Base-by-base conservation (phyloP, 2,329 filamentous ascomycete species). In the Microsporum ferrugineum region DNA sequence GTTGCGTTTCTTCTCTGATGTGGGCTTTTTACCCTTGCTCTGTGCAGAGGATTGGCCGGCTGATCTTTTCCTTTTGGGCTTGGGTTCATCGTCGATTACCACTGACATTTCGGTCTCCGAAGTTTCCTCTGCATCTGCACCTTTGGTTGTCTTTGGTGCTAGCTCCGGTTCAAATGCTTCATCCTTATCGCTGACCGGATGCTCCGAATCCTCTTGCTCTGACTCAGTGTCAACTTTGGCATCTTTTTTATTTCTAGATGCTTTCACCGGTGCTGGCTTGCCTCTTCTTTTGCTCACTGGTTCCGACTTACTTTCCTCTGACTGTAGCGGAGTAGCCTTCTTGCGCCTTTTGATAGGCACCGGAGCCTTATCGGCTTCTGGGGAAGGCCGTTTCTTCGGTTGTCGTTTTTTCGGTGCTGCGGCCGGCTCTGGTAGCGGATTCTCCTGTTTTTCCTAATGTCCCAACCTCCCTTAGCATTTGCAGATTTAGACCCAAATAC, bases 41-140 rank as follows among this genome's bases (percentile, higher is more conserved):
- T 34, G 65, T 17, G 6, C 38, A 62, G 63, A 43, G 14, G 62
- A 66, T 14, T 61, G 70, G 70, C 39, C 64, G 36, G 43, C 58
- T 72, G 67, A 5, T 65, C 65, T 63, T 70, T 70, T 55, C 66
- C 70, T 73, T 60, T 71, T 68, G 34, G 67, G 66, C 66, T 83
- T 83, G 7, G 84, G 83, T 2, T 79, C 79, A 65, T 92, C 88
- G 69, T 96, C 91, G 45, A 94, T 77, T n/a, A 96, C 80, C 2
- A 83, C 81, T 0, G 88, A 92, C 72, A 90, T 77, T 60, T 88
- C 86, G 68, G 81, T 85, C 55, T 86, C 82, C 0, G 81, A 83
- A 12, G 62, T 60, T 17, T 66, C 61, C 57, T 17, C 59, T 38
- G 38, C 47, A 39, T 53, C 38, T 5, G 41, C 59, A 12, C 39